These are phyloP conservation scores for Cladosporium halotolerans DNA, from an alignment of 2,329 filamentous ascomycete genomes.

Conservation along the genomic window DNA sequence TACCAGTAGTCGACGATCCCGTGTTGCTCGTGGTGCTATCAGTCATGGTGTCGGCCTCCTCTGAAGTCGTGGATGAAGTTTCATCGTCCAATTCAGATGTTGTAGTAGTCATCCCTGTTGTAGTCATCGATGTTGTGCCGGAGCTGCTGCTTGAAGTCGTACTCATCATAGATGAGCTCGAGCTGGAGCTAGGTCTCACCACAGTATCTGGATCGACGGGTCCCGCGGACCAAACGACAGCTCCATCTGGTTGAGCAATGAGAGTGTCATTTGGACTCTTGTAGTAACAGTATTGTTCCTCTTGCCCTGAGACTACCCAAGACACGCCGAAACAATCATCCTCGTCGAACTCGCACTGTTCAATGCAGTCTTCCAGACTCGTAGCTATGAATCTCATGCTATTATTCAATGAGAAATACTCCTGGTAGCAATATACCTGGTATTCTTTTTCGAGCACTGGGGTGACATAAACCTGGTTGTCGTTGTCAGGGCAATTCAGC, in stretches of 20 bases:
- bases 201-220: neutral
- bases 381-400: neutral
- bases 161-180: neutral
- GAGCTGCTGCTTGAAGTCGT: neutral
- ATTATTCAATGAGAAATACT: neutral
- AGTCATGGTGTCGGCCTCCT: no score
- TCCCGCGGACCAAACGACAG: constrained; percentile 3
- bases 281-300: constrained; percentile 9
- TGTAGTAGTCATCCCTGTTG: neutral
- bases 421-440: constrained; percentile 8
- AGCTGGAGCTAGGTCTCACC: constrained; percentile 2
- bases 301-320: neutral
- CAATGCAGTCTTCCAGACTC: constrained; percentile 2
- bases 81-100: no score
- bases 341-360: constrained; percentile 5
- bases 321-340: constrained; percentile 4
- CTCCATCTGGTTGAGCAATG: neutral
- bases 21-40: neutral
- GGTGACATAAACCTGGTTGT: neutral
- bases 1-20: neutral
- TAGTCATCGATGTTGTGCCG: neutral
- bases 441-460: neutral
- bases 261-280: neutral
- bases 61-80: no score
- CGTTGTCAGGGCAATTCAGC: constrained; percentile 3